Evolutionary conservation across 2,329 filamentous ascomycete genomes (phyloP), one percentile per base, ranked within the genome.

Genomic region (Penicillium sclerotigenum): DNA sequence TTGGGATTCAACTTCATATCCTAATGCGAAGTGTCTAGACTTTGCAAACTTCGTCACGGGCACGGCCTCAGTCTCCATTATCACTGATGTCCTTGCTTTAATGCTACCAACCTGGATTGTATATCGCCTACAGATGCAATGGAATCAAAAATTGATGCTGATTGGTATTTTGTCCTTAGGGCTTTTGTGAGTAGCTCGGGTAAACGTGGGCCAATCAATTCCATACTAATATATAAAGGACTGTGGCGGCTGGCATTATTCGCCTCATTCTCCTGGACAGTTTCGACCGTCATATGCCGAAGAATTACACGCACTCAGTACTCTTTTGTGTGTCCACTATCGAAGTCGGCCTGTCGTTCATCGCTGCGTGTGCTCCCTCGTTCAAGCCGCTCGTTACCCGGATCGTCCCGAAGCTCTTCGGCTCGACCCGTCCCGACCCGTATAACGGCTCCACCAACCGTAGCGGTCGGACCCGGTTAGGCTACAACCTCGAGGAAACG

Each of bases 81-180:
- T 57, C 24, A 57, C 54, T 6, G 54, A 57, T 6, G 13, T 45
- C 6, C 43, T 57, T 4, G 43, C 49, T 6, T 38, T 57, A 28
- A 48, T 49, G 2, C 13, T 57, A 6, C 54, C 54, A 6, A 53
- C 54, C 1, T 57, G 49, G 54, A 57, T 57, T 7, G 54, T 57
- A 18, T 57, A 57, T 20, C 48, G 33, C 9, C 49, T 57, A 4
- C 48, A 57, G 18, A 53, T 57, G 54, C 43, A 47, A 33, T 38
- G 54, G 37, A 53, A 34, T 34, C 43, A 57, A 11, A 57, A 57
- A 16, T 20, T 53, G 11, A 57, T 57, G 49, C 26, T 57, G 20
- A 53, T 57, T 24, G 54, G 54, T 8, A 57, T 57, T 34, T 7
- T 57, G 8, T 57, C 54, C 2, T 57, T 53, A n/a, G 54, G 54